Base-by-base conservation (phyloP, 805 yeast genomes). In the Ogataea thermomethanolica region DNA sequence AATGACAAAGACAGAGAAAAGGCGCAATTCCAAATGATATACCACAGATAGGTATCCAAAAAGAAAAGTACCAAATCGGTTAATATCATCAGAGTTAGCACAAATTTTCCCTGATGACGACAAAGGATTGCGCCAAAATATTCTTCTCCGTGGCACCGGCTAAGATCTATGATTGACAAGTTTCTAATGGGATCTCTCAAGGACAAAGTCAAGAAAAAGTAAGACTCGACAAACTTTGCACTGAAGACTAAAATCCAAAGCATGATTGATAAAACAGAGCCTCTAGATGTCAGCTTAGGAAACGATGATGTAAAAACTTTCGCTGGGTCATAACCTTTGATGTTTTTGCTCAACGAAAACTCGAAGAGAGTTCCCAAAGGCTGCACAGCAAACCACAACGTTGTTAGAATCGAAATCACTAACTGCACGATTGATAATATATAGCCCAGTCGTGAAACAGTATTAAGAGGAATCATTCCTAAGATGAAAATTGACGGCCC, bases 11-110 rank as follows among this genome's bases (percentile, higher is more conserved):
- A 59, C 9, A 74, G 66, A 1, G 80, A 75, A 40, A 74, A 69
- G 0, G 70, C 46, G 13, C 79, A 71, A 40, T 74, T 76, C 74
- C 79, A 75, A 7, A 76, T 66, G 35, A 76, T 72, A 44, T 76
- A 76, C 81, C 81, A 76, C 12, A 76, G 60, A 44, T 76, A 76
- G 0, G 81, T 76, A 43, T 76, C 81, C 15, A 76, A 62, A 44
- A 74, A 74, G 50, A 74, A 76, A 26, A 76, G 59, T 3, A 74
- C 69, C 44, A 74, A 55, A 49, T 74, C 78, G 4, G 77, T 67
- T 7, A 67, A 35, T 24, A 59, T 56, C 48, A 76, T 67, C 37
- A 76, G 55, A 0, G 56, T 48, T 22, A 76, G 56, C 7, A 70
- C 64, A 37, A 74, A 59, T 4, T 47, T 46, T 1, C 78, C 64